Evolutionary conservation across 495 filamentous ascomycete genomes (phyloP).

Genomic region (Trichoderma virens): DNA sequence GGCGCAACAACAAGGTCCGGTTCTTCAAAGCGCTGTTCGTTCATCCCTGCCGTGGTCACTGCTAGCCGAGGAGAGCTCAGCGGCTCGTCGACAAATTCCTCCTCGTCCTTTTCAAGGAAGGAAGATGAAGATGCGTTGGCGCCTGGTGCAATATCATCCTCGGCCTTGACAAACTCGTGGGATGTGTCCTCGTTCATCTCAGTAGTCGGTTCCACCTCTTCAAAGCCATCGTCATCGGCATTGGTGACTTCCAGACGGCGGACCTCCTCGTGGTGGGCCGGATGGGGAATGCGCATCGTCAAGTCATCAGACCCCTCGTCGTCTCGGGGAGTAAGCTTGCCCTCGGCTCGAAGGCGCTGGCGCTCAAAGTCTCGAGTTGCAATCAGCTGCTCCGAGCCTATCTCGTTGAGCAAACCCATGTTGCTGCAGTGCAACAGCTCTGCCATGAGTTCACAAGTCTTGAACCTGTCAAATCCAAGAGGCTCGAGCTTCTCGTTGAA

Average conservation of each 20-base stretch:
- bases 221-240: slow-evolving; percentile 89
- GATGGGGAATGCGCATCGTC: slow-evolving; percentile 38
- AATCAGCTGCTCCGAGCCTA: slow-evolving; percentile 83
- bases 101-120: slow-evolving; percentile 49
- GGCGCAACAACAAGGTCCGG: slow-evolving; percentile 40
- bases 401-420: slow-evolving; percentile 92
- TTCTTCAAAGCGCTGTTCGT: slow-evolving; percentile 32
- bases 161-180: slow-evolving; percentile 40
- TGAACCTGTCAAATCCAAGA: slow-evolving; percentile 95
- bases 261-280: slow-evolving; percentile 39
- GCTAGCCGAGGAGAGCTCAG: slow-evolving; percentile 50
- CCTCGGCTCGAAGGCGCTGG: slow-evolving; percentile 66
- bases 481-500: slow-evolving; percentile 91
- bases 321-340: slow-evolving; percentile 37
- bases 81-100: slow-evolving; percentile 66
- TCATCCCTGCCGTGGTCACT: slow-evolving; percentile 29
- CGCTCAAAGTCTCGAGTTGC: slow-evolving; percentile 73
- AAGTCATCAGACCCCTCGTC: slow-evolving; percentile 35
- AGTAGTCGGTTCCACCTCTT: slow-evolving; percentile 70
- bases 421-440: slow-evolving; percentile 98
- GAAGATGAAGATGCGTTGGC: slow-evolving; percentile 20
- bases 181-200: slow-evolving; percentile 57
- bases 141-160: slow-evolving; percentile 32
- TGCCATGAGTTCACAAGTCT: slow-evolving; percentile 98
- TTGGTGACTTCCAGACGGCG: slow-evolving; percentile 65